phyloP scores from a whole-genome alignment of 257 asterid species.

The Scutellaria minor region DNA sequence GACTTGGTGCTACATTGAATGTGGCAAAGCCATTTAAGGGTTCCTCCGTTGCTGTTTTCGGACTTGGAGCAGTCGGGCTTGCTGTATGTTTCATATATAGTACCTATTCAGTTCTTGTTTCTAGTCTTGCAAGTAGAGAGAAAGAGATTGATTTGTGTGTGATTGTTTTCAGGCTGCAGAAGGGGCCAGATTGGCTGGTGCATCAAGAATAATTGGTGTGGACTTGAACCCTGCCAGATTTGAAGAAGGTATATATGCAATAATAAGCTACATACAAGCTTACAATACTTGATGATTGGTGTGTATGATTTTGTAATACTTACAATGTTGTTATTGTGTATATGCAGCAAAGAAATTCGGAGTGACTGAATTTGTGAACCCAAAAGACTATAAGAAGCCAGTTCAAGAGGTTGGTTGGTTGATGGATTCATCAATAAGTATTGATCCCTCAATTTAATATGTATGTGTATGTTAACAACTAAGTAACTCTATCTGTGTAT shows the following conservation, averaged over 20 bases:
- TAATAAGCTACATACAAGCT: no score
- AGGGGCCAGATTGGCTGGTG: conserved; percentile 81
- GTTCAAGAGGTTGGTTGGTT: conserved; percentile 68
- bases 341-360: conserved; percentile 75
- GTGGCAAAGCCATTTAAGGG: conserved; percentile 53
- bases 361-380: conserved; percentile 79
- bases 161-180: conserved; percentile 68
- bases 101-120: neutral
- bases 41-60: conserved; percentile 61
- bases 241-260: conserved; percentile 46
- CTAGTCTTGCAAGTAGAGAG: neutral
- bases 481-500: neutral
- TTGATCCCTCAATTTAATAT: neutral
- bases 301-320: no score
- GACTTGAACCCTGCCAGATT: conserved; percentile 61
- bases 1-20: conserved; percentile 73
- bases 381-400: conserved; percentile 64
- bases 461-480: neutral
- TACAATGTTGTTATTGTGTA: neutral
- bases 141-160: neutral
- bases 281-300: no score
- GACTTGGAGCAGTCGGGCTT: conserved; percentile 78
- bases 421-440: conserved; percentile 31
- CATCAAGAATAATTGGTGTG: conserved; percentile 77
- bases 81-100: conserved; percentile 55